Evolutionary conservation across 352 stramenopile genomes (phyloP).

Genomic region (Globisporangium emineosum): DNA sequence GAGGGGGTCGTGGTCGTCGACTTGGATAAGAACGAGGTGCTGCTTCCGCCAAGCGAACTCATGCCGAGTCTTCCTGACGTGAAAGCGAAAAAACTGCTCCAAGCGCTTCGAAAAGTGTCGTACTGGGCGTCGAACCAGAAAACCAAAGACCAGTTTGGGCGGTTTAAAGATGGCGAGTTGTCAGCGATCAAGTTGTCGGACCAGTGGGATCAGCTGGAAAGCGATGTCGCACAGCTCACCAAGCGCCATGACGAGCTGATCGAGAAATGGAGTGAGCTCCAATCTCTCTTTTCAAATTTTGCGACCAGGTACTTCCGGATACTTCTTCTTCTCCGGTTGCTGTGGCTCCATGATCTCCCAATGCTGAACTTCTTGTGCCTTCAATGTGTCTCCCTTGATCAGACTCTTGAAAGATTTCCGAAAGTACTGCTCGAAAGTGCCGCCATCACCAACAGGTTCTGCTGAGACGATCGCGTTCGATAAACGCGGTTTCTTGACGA

Average conservation of each 20-base stretch:
- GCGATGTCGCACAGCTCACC: slow-evolving; percentile 23
- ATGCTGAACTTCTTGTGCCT: neutral
- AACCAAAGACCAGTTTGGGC: slow-evolving; percentile 21
- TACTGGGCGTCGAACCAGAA: slow-evolving; percentile 40
- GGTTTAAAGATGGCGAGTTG: slow-evolving; percentile 22
- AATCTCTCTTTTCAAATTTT: slow-evolving; percentile 51
- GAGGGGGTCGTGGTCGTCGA: slow-evolving; percentile 72
- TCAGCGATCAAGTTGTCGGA: slow-evolving; percentile 19
- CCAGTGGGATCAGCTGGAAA: slow-evolving; percentile 21
- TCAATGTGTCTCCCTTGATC: neutral
- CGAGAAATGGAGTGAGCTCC: slow-evolving; percentile 61
- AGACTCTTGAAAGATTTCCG: slow-evolving; percentile 46
- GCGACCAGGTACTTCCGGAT: slow-evolving; percentile 33
- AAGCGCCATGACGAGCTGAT: slow-evolving; percentile 44
- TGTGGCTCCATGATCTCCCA: neutral
- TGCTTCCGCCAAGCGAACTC: slow-evolving; percentile 34
- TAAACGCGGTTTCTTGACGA: slow-evolving; percentile 44
- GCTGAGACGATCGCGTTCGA: slow-evolving; percentile 38
- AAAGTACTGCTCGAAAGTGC: slow-evolving; percentile 42
- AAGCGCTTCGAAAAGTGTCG: slow-evolving; percentile 44
- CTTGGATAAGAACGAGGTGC: slow-evolving; percentile 63
- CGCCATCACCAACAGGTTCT: neutral
- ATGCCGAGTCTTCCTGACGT: slow-evolving; percentile 51
- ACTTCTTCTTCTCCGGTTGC: neutral
- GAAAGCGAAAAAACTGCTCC: slow-evolving; percentile 58